Conservation (phyloP, 768 basidiomycete genomes). For the Agaricus subrufescens region DNA sequence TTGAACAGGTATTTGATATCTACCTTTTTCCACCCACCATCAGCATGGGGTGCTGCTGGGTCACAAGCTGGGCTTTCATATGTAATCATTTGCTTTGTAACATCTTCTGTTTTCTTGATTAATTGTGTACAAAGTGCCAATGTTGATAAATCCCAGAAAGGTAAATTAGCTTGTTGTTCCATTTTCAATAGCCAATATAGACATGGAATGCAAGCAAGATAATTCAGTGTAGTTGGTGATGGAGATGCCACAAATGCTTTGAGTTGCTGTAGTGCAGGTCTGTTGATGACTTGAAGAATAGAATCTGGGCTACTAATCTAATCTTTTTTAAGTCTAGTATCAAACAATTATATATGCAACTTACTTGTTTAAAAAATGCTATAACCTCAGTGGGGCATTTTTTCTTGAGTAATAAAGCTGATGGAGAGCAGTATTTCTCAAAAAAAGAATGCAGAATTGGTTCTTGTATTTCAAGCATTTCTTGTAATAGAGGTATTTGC, state of each 20-base stretch:
- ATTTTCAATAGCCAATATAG: too few species aligned
- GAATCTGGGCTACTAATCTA: background rate
- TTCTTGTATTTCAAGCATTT: too few species aligned
- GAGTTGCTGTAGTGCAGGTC: conserved; percentile 22
- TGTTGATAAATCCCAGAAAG: too few species aligned
- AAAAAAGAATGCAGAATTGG: background rate
- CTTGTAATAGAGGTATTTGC: too few species aligned
- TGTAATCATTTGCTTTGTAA: too few species aligned
- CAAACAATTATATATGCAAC: background rate
- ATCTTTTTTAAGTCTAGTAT: background rate
- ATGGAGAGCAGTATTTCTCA: background rate
- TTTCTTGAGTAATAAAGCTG: background rate
- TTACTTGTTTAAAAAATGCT: background rate
- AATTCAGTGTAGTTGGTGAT: background rate
- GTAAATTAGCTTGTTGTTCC: too few species aligned
- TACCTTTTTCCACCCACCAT: too few species aligned
- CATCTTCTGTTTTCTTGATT: too few species aligned
- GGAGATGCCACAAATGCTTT: conserved; percentile 26
- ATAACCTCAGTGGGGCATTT: background rate
- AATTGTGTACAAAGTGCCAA: too few species aligned
- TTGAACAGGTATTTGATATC: too few species aligned
- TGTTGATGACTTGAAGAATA: background rate
- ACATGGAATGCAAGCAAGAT: background rate
- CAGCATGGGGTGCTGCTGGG: too few species aligned
- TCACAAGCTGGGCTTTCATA: too few species aligned